Evolutionary conservation across 2,329 filamentous ascomycete genomes (phyloP), one percentile per base, ranked within the genome.

Genomic region (Fusarium succisae): DNA sequence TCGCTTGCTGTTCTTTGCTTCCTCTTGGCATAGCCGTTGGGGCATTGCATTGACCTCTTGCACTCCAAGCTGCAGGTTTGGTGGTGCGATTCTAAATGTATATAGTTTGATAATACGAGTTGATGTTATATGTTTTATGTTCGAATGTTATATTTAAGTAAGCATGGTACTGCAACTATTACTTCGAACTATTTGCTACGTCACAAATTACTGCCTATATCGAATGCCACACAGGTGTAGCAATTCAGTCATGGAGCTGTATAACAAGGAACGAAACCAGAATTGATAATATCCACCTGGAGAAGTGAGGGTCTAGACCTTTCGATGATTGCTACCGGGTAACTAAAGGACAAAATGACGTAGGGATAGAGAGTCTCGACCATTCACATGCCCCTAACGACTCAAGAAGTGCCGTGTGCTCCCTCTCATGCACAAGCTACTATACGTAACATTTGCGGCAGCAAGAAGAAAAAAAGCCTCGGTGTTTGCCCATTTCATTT

Each of bases 401-500:
- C 37, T 26, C 38, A 22, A 32, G 15, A 39, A 47, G 15, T 32
- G 24, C 47, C 41, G 28, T 45, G 35, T 59, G 35, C 53, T 47
- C 35, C 28, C 35, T 48, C 20, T 8, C 35, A 28, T 24, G 12
- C 15, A 24, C 17, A 32, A 45, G 24, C 24, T 26, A 14, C 22
- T 11, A 37, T 37, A 37, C 38, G 26, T 64, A 55, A 54, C 41
- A 38, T 44, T n/a, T 43, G 20, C n/a, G 18, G n/a, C 13, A 38
- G 24, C 20, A 35, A 41, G 28, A 26, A 45, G 18, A 6, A 20
- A 30, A 24, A 57, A 64, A 69, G 70, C 69, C 70, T 72, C 57
- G 54, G 54, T 37, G 70, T 68, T 72, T 72, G 69, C 69, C 69
- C 22, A 53, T 54, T 30, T 26, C 35, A 38, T 30, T 18, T 28